Conservation (phyloP, 2,329 filamentous ascomycete genomes). For the Cladorrhinum sp. region DNA sequence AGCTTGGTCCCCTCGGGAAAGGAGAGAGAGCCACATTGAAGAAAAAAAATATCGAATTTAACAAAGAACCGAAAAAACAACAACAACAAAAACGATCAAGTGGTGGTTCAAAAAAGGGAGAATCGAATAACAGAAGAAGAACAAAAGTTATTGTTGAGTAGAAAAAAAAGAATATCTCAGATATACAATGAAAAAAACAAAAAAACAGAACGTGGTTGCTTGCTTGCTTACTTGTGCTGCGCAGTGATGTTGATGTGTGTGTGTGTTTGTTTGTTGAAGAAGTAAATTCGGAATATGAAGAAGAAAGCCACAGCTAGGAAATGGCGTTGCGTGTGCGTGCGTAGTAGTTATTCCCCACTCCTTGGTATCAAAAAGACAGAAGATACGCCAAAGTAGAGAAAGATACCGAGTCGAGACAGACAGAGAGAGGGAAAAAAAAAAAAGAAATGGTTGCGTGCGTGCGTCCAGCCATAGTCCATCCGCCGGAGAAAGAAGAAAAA, state of each 20-base stretch:
- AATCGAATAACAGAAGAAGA: neutral
- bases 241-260: no score
- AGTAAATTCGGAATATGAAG: no score
- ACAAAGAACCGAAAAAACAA: neutral
- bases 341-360: neutral
- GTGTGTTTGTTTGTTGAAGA: no score
- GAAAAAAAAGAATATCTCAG: slow-evolving; percentile 16
- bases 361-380: neutral
- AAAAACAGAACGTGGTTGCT: neutral
- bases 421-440: neutral
- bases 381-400: neutral
- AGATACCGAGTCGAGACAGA: neutral
- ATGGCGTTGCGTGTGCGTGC: neutral
- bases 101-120: no score
- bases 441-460: neutral
- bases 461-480: neutral
- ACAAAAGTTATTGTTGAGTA: slow-evolving; percentile 11
- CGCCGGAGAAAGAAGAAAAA: neutral
- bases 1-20: neutral
- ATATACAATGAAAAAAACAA: neutral
- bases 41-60: no score
- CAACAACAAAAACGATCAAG: neutral
- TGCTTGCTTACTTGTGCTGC: neutral
- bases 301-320: neutral
- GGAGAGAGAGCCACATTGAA: no score